phyloP scores from a whole-genome alignment of 192 early-diverging fungal genomes.

The Phycomyces nitens region DNA sequence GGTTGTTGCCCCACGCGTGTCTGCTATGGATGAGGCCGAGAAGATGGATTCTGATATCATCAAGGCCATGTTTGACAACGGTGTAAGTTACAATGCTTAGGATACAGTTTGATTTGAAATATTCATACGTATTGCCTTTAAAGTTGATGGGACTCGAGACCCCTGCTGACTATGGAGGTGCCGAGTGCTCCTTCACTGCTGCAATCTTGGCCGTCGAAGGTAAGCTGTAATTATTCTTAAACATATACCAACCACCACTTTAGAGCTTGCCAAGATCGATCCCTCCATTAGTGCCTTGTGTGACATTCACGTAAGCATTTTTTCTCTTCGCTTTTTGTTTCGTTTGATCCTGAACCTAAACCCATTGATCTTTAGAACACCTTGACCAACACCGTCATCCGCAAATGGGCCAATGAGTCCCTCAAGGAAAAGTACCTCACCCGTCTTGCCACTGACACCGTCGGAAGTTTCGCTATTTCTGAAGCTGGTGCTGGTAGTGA shows the following conservation, averaged over 20 bases:
- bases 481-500: constrained; percentile 90
- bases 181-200: constrained; percentile 73
- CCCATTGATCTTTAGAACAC: constrained; percentile 73
- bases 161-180: constrained; percentile 72
- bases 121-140: not conserved
- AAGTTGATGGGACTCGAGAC: constrained; percentile 93
- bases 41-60: constrained; percentile 73
- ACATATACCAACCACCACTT: not conserved
- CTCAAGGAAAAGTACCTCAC: constrained; percentile 84
- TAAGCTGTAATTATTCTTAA: constrained; percentile 14
- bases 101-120: not conserved
- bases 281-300: constrained; percentile 84
- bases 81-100: constrained; percentile 46
- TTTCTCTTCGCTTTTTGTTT: not conserved
- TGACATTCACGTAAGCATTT: constrained; percentile 69
- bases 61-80: constrained; percentile 83
- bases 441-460: constrained; percentile 67
- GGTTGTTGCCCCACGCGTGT: constrained; percentile 73
- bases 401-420: constrained; percentile 66
- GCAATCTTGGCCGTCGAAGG: constrained; percentile 81
- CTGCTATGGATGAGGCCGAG: constrained; percentile 90
- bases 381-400: constrained; percentile 88
- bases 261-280: constrained; percentile 91
- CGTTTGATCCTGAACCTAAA: constrained; percentile 54
- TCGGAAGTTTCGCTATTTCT: constrained; percentile 50